Evolutionary conservation across 768 basidiomycete genomes (phyloP).

Genomic region (Mycena galopus): DNA sequence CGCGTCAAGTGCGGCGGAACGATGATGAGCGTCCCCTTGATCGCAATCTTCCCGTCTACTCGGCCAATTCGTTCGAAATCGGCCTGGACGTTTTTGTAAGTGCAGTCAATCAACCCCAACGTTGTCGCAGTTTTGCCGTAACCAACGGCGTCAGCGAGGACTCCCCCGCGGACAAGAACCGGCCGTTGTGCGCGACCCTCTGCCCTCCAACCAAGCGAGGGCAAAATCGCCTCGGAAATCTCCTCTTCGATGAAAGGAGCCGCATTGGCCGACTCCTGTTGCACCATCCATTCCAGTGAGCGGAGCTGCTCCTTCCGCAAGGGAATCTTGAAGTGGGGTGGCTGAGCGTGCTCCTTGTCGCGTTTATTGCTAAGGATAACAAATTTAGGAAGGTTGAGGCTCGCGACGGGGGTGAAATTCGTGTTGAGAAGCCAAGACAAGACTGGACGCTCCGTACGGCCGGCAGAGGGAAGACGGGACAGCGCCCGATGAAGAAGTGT

Average conservation of each 20-base stretch:
- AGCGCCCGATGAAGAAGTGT: conserved; percentile 90
- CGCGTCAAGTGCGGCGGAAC: conserved; percentile 92
- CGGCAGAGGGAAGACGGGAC: conserved; percentile 76
- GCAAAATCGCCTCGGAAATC: conserved; percentile 90
- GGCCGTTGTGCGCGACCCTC: conserved; percentile 89
- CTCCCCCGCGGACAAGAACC: conserved; percentile 85
- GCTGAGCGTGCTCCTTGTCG: conserved; percentile 80
- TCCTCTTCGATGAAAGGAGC: conserved; percentile 93
- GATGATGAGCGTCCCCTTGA: conserved; percentile 85
- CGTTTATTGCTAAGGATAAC: conserved; percentile 79
- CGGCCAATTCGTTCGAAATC: conserved; percentile 67
- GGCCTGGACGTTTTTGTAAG: conserved; percentile 64
- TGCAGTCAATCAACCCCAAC: conserved; percentile 87
- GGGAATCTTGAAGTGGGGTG: conserved; percentile 80
- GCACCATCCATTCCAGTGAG: conserved; percentile 93
- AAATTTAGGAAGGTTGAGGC: conserved; percentile 73
- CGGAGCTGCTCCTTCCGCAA: conserved; percentile 90
- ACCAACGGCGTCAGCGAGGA: conserved; percentile 95
- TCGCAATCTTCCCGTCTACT: conserved; percentile 76
- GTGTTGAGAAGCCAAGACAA: conserved; percentile 89
- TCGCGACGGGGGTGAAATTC: conserved; percentile 76
- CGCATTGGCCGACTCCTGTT: conserved; percentile 74
- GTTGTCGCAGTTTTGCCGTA: conserved; percentile 98
- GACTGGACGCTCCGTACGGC: conserved; percentile 60
- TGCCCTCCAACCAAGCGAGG: conserved; percentile 93